Percentiles rank a stretch among this genome's conserved stretches.
Evolutionary conservation across 441 rosid species (phyloP).

Genomic region (Gossypium lobatum): DNA sequence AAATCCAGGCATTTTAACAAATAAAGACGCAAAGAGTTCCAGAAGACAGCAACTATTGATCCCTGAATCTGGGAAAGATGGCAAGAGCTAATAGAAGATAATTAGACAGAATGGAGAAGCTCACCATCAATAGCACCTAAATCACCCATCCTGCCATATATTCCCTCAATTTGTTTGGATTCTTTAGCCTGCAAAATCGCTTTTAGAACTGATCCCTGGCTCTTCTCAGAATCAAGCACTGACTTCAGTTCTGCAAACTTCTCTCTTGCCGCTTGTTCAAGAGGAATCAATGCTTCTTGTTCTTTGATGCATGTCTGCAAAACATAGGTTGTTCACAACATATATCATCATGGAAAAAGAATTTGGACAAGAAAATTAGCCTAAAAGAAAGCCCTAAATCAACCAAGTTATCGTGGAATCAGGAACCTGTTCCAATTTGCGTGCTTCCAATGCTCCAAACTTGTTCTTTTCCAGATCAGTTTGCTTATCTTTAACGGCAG

Average conservation of each 20-base stretch:
- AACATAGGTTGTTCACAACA: conserved; percentile 21
- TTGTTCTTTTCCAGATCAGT: conserved; percentile 54
- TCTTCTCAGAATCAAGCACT: conserved; percentile 74
- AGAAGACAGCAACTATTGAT: neutral
- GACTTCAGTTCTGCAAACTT: conserved; percentile 82
- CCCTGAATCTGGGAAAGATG: neutral
- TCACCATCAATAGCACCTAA: conserved; percentile 96
- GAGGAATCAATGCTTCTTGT: conserved; percentile 74
- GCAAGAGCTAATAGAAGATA: neutral
- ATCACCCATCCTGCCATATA: conserved; percentile 95
- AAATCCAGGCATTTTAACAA: neutral
- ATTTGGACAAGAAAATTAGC: neutral
- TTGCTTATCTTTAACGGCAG: conserved; percentile 38
- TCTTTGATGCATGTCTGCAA: conserved; percentile 74
- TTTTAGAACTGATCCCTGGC: conserved; percentile 85
- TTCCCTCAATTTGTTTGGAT: conserved; percentile 75
- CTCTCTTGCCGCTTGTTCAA: conserved; percentile 86
- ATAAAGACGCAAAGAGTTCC: neutral
- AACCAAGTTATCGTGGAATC: conserved; percentile 13
- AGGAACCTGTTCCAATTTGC: conserved; percentile 62
- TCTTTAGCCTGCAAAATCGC: conserved; percentile 83
- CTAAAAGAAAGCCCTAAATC: conserved; percentile 11
- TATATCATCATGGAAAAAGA: conserved; percentile 8
- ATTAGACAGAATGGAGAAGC: conserved; percentile 18
- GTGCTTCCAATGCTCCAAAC: conserved; percentile 63